Percentiles rank a stretch among this genome's conserved stretches.
Evolutionary conservation across 495 filamentous ascomycete species (phyloP).

Genomic region (Penicillium samsonianum): DNA sequence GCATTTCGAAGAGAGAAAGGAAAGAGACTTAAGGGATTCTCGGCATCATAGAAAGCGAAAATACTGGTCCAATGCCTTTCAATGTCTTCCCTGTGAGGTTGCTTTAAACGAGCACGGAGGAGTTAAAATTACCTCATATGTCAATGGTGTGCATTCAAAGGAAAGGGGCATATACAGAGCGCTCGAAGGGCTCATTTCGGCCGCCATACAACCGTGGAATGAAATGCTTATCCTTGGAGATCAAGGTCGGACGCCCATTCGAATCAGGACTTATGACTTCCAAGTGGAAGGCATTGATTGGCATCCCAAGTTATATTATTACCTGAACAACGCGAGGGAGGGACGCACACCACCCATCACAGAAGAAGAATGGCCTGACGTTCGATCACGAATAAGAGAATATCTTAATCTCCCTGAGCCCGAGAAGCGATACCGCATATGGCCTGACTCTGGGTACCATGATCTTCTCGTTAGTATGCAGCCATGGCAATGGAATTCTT

Average conservation of each 20-base stretch:
- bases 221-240: slow-evolving; percentile 15
- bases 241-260: slow-evolving; percentile 13
- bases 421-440: slow-evolving; percentile 11
- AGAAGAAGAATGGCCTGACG: slow-evolving; percentile 12
- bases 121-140: slow-evolving; percentile 12
- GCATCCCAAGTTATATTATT: background rate
- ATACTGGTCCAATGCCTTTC: slow-evolving; percentile 13
- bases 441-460: slow-evolving; percentile 3
- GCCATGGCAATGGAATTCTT: slow-evolving; percentile 8
- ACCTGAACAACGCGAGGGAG: background rate
- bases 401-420: slow-evolving; percentile 13
- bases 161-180: slow-evolving; percentile 14
- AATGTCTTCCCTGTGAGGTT: slow-evolving; percentile 19
- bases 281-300: slow-evolving; percentile 6
- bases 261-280: slow-evolving; percentile 17
- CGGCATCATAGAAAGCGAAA: slow-evolving; percentile 5
- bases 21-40: background rate
- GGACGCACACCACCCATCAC: slow-evolving; percentile 8
- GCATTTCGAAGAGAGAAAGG: slow-evolving; percentile 1
- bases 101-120: slow-evolving; percentile 7
- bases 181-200: slow-evolving; percentile 15
- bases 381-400: slow-evolving; percentile 5
- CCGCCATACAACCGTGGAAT: slow-evolving; percentile 16
- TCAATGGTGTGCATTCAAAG: slow-evolving; percentile 15
- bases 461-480: slow-evolving; percentile 2